Base-by-base conservation (phyloP, 192 early-diverging fungal genomes). In the Cetraspora pellucida region DNA sequence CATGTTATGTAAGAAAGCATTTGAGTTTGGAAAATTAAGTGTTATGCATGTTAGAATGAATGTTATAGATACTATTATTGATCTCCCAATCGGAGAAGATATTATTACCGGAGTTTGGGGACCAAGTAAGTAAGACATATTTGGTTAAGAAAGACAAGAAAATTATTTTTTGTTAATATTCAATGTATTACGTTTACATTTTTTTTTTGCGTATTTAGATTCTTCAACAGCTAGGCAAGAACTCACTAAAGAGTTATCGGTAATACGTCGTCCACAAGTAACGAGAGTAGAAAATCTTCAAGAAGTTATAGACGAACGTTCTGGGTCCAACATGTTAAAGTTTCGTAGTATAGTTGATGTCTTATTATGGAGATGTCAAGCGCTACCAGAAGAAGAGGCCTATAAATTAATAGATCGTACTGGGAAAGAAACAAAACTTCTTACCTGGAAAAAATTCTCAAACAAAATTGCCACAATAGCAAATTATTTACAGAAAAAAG, bases 361-460 rank as follows among this genome's bases (percentile, higher is more conserved):
- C 0, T 82, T 96, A 49, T 79, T 85, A n/a, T 95, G 92, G 91
- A 86, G 95, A 17, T 85, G 89, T n/a, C 80, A 82, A 0, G 75
- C 87, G 28, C 74, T 84, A 54, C 91, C 90, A 23, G 89, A 94
- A 17, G 91, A 93, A 50, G 77, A 81, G 0, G 93, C 91, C 0
- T 92, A 86, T 63, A 84, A 83, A 10, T 71, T 80, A 10, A 81
- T 92, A 19, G 91, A 94, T 73, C 77, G 79, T 73, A 80, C 83
- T 6, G 88, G 87, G 28, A 84, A 89, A 21, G 88, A 92, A 47
- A 82, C 82, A 25, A 93, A 92, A 74, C 74, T 85, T 0, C 57
- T 91, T n/a, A 85, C 91, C 0, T 95, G 90, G 84, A 81, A 85
- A 6, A 95, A 95, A 80, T 83, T 95, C 69, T 85, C 87, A 49